A percentile compares a stretch with the other conserved stretches of the same genome.
Conservation (phyloP, 2,329 filamentous ascomycete genomes). For the Trichoderma simmonsii region DNA sequence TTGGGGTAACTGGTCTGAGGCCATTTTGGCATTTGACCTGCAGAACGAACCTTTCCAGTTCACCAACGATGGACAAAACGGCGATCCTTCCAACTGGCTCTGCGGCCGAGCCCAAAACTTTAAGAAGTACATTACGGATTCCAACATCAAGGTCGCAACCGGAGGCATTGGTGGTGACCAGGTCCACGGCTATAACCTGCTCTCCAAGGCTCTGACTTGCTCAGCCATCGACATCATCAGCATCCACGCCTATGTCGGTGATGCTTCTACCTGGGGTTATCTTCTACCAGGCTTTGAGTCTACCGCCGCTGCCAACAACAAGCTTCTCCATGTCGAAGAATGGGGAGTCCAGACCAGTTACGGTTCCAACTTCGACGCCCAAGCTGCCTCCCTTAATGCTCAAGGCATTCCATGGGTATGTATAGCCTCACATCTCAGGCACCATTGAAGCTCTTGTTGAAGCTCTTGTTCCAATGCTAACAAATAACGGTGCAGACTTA, state of each 20-base stretch:
- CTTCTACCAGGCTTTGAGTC: neutral
- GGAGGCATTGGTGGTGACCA: conserved; percentile 34
- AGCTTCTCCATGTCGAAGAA: conserved; percentile 12
- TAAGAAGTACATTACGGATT: conserved; percentile 25
- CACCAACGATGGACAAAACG: neutral
- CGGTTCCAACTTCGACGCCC: neutral
- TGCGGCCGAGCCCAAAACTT: conserved; percentile 29
- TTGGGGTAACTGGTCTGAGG: conserved; percentile 33
- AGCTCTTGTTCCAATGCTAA: neutral
- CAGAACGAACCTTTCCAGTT: conserved; percentile 33
- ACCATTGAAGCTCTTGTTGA: neutral
- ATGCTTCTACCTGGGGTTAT: neutral
- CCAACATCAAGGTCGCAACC: conserved; percentile 30
- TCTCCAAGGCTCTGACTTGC: conserved; percentile 27
- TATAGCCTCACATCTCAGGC: neutral
- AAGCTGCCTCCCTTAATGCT: neutral
- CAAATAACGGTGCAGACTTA: neutral
- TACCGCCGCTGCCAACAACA: neutral
- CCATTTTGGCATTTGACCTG: conserved; percentile 34
- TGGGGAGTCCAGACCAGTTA: conserved; percentile 10
- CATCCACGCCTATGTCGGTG: conserved; percentile 3
- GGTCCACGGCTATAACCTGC: conserved; percentile 30
- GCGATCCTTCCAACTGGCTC: conserved; percentile 25
- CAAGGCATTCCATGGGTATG: neutral
- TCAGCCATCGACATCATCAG: conserved; percentile 26